These are phyloP conservation scores for Eucalyptus grandis DNA, from an alignment of 345 rosid genomes.

Conservation along the genomic window DNA sequence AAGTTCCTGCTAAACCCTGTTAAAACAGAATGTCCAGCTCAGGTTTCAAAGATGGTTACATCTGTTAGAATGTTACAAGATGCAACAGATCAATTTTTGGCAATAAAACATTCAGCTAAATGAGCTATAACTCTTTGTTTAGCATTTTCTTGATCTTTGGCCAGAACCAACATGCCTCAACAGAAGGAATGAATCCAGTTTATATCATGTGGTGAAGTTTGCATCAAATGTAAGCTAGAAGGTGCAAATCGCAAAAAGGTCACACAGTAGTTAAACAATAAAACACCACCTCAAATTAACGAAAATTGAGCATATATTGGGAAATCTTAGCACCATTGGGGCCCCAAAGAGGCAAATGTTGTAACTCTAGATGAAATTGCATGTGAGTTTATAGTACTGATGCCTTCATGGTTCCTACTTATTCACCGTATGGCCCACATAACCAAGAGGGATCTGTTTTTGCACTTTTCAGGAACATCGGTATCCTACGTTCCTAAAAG, in stretches of 20 bases:
- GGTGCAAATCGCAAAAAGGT: background rate
- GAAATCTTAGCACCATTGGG: background rate
- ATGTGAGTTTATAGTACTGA: background rate
- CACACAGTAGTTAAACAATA: background rate
- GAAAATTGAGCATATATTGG: background rate
- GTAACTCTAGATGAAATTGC: background rate
- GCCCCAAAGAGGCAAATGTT: background rate
- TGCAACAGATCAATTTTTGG: background rate
- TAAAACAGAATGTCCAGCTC: background rate
- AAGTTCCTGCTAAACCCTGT: background rate
- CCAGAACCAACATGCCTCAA: background rate
- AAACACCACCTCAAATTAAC: background rate
- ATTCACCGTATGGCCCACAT: background rate
- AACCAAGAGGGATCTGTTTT: background rate
- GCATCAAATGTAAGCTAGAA: background rate
- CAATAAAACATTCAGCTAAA: background rate
- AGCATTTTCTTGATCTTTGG: background rate
- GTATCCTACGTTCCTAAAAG: background rate
- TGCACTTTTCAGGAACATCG: background rate
- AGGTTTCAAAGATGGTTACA: background rate
- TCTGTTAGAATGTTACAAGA: background rate
- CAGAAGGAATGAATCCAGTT: background rate
- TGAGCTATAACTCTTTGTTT: background rate
- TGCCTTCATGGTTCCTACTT: background rate
- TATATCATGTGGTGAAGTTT: background rate